These are phyloP conservation scores for Neofusicoccum parvum DNA, from an alignment of 2,329 filamentous ascomycete species.

Conservation along the genomic window DNA sequence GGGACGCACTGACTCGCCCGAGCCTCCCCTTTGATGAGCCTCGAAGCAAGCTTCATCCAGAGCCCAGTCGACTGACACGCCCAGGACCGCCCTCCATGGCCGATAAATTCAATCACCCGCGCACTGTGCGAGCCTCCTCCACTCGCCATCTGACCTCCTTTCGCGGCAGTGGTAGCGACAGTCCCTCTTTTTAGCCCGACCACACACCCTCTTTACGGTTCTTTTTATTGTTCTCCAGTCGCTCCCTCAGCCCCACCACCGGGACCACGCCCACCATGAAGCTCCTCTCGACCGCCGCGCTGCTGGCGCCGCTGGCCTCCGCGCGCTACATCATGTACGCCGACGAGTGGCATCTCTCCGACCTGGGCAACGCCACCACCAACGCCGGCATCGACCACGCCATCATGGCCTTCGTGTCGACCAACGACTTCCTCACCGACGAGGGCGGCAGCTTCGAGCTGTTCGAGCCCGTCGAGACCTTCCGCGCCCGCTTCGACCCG, in stretches of 20 bases:
- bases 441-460: slow-evolving; percentile 50
- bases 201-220: background rate
- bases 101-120: slow-evolving; percentile 3
- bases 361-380: slow-evolving; percentile 19
- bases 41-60: background rate
- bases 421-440: slow-evolving; percentile 37
- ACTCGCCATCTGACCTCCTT: background rate
- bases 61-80: background rate
- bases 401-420: slow-evolving; percentile 40
- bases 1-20: slow-evolving; percentile 7
- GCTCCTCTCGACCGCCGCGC: slow-evolving; percentile 1
- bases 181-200: background rate
- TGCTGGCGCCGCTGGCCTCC: slow-evolving; percentile 4
- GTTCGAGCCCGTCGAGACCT: slow-evolving; percentile 54
- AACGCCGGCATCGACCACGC: slow-evolving; percentile 39
- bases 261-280: background rate
- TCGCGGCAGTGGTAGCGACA: background rate
- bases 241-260: background rate
- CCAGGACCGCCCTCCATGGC: background rate
- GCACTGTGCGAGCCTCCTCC: background rate
- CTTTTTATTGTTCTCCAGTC: background rate
- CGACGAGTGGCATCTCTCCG: slow-evolving; percentile 7
- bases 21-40: slow-evolving; percentile 6
- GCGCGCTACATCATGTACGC: slow-evolving; percentile 21
- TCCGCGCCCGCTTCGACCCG: slow-evolving; percentile 56